Conservation (phyloP, 176 grass and related monocot species). For the Carex kokanica region DNA sequence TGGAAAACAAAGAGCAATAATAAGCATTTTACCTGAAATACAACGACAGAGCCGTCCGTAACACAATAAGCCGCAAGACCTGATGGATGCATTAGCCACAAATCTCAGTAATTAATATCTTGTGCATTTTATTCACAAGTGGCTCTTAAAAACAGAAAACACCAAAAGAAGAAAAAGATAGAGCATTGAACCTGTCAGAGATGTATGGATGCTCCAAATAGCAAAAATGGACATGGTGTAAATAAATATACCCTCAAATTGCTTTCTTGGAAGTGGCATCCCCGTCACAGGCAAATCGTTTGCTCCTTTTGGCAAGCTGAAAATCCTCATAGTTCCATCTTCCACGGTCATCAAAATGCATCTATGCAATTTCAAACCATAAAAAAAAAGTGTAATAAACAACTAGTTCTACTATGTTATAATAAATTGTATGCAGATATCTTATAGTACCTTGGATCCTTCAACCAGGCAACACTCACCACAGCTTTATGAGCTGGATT, state of each 20-base stretch:
- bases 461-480: constrained; percentile 89
- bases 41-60: constrained; percentile 65
- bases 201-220: constrained; percentile 81
- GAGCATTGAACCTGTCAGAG: constrained; percentile 60
- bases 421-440: constrained; percentile 18
- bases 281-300: constrained; percentile 75
- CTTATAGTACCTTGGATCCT: constrained; percentile 59
- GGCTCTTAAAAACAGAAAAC: background rate
- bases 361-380: constrained; percentile 36
- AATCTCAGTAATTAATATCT: constrained; percentile 6
- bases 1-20: background rate
- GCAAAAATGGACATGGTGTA: constrained; percentile 70
- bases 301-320: constrained; percentile 72
- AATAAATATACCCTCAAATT: constrained; percentile 61
- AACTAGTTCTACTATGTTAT: background rate
- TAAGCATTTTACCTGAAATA: constrained; percentile 52
- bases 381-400: constrained; percentile 1
- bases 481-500: constrained; percentile 65
- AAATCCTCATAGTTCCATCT: constrained; percentile 74
- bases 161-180: constrained; percentile 12
- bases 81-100: constrained; percentile 34
- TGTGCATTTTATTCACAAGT: background rate
- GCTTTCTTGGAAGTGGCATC: constrained; percentile 53
- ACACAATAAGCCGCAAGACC: constrained; percentile 73
- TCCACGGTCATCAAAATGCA: constrained; percentile 77